Base-by-base conservation (phyloP, 2,329 filamentous ascomycete genomes). In the Sclerotinia nivalis region DNA sequence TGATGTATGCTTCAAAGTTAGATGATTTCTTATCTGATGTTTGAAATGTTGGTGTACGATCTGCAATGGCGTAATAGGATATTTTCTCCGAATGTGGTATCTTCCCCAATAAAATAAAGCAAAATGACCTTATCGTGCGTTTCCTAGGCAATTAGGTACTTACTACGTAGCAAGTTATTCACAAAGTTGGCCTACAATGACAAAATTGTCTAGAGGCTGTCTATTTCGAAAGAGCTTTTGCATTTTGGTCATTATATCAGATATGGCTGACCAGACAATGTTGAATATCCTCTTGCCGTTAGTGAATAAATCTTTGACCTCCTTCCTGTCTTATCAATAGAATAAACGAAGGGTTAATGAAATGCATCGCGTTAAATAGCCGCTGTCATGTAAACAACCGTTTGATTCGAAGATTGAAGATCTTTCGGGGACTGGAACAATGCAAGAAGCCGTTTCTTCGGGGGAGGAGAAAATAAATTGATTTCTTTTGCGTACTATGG, bases 341-440 rank as follows among this genome's bases (percentile, higher is more conserved):
- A 9, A 34, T 40, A 58, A 18, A 37, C 55, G 31, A 58, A 40
- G 15, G 55, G 13, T 34, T 59, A 28, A 45, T 20, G 9, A 20
- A 45, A 50, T 64, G 61, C 61, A 64, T 59, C 52, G 65, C 65
- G 65, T 58, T 50, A 67, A 67, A 58, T 67, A 67, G 65, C 65
- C 65, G 65, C 65, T 40, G 28, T 12, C n/a, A 67, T 59, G 31
- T 65, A 7, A 45, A 13, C 25, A 58, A 34, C 47, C 28, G 22
- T 34, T 43, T 45, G 50, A 47, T 56, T 31, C 25, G 65, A 45
- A 56, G 40, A 6, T 25, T 10, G 37, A 66, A 47, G 64, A 66
- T 45, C 65, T 59, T 50, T 49, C n/a, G 37, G 22, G 31, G 60
- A 64, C 60, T 40, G 40, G 22, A 50, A 34, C 45, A 49, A 43